Evolutionary conservation across 805 yeast genomes (phyloP).

Genomic region (Starmerella etchellsii): DNA sequence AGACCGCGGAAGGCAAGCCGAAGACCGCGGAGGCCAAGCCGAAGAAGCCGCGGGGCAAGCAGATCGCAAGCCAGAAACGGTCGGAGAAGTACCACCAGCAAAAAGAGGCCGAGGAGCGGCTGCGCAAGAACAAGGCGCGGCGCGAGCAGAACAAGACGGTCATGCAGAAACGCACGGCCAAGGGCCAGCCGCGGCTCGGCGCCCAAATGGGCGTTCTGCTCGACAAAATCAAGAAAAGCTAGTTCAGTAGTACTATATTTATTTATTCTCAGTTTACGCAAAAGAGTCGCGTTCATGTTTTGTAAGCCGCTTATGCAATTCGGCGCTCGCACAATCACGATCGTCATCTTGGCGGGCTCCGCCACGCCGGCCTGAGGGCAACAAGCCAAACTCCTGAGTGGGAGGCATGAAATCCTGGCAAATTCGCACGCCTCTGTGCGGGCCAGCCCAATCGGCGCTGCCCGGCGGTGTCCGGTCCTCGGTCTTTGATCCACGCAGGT

Average conservation of each 20-base stretch:
- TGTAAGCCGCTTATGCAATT: no score
- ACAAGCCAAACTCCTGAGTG: no score
- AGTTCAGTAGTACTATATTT: neutral
- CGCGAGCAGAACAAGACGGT: constrained; percentile 36
- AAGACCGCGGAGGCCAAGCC: neutral
- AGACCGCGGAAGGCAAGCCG: neutral
- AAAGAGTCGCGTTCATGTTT: no score
- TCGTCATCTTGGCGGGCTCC: no score
- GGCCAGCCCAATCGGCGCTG: no score
- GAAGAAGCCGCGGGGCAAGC: constrained; percentile 26
- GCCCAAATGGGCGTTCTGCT: constrained; percentile 69
- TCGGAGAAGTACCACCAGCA: constrained; percentile 30
- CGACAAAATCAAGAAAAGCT: constrained; percentile 50
- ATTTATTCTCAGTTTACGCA: no score
- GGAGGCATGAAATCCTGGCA: no score
- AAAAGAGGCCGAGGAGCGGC: constrained; percentile 32
- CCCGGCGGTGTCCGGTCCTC: no score
- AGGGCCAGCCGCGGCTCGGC: constrained; percentile 86
- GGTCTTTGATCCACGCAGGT: no score
- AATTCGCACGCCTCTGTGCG: no score
- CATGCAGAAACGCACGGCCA: constrained; percentile 43
- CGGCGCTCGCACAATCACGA: no score
- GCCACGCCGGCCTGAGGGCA: no score
- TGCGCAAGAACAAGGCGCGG: constrained; percentile 29
- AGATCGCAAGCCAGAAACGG: constrained; percentile 34